Evolutionary conservation across 371 early-diverging fungal species (phyloP).

Genomic region (Apophysomyces ossiformis): DNA sequence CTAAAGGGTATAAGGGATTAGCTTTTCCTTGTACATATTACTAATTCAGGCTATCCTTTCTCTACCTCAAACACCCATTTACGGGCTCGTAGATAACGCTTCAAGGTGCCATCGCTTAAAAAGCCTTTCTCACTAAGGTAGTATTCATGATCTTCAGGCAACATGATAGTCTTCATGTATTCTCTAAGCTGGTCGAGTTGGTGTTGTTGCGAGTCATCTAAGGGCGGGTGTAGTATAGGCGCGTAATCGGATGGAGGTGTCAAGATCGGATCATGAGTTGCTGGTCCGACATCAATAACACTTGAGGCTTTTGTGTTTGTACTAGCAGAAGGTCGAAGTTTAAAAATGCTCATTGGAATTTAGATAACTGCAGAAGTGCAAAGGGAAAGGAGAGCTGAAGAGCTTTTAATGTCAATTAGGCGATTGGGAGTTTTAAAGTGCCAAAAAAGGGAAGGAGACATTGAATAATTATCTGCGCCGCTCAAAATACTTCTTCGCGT

Average conservation of each 20-base stretch:
- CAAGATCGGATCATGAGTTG: slow-evolving; percentile 25
- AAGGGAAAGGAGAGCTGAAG: neutral
- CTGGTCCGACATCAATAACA: neutral
- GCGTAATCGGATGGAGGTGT: slow-evolving; percentile 24
- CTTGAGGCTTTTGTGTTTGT: neutral
- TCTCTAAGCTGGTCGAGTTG: slow-evolving; percentile 48
- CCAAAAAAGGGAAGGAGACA: too few species aligned
- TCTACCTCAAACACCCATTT: slow-evolving; percentile 60
- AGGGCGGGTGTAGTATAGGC: slow-evolving; percentile 28
- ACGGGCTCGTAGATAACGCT: slow-evolving; percentile 75
- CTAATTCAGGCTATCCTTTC: neutral
- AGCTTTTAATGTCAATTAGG: neutral
- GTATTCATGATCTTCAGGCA: slow-evolving; percentile 45
- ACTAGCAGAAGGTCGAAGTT: slow-evolving; percentile 19
- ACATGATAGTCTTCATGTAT: slow-evolving; percentile 49
- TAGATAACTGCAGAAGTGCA: neutral
- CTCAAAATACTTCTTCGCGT: too few species aligned
- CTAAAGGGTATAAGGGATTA: slow-evolving; percentile 7
- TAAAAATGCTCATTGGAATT: slow-evolving; percentile 28
- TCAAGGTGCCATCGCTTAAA: slow-evolving; percentile 53
- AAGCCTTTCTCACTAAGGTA: slow-evolving; percentile 48
- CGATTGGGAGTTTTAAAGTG: too few species aligned
- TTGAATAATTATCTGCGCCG: too few species aligned
- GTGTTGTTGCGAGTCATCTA: slow-evolving; percentile 47
- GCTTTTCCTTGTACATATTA: neutral